These are phyloP conservation scores for Suillus clintonianus DNA, from an alignment of 768 basidiomycete species.

Conservation along the genomic window DNA sequence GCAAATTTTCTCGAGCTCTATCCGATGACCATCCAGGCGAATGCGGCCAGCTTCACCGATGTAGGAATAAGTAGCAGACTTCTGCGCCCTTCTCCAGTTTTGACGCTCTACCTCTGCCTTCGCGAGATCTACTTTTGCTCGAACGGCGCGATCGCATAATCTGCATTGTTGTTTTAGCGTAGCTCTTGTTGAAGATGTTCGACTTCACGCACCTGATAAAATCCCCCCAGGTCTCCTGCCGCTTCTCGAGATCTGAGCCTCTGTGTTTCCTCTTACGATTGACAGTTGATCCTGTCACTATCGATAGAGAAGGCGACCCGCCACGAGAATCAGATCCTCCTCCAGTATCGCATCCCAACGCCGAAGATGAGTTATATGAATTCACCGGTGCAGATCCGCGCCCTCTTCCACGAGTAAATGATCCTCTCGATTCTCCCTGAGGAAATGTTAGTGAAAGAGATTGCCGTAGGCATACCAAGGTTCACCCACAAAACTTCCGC, in stretches of 20 bases:
- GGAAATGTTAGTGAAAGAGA: not conserved
- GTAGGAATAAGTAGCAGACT: conserved; percentile 28
- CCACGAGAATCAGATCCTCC: not conserved
- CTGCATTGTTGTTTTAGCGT: conserved; percentile 15
- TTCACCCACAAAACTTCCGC: conserved; percentile 19
- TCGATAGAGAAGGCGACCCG: not conserved
- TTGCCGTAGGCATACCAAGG: not conserved
- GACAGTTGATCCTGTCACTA: conserved; percentile 11
- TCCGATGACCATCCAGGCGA: conserved; percentile 28
- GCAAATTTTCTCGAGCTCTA: conserved; percentile 28
- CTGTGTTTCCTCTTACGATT: conserved; percentile 29
- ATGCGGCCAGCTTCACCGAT: conserved; percentile 31
- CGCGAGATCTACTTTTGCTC: conserved; percentile 22
- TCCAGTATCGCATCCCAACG: conserved; percentile 8
- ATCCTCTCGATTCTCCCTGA: conserved; percentile 13
- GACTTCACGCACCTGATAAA: conserved; percentile 28
- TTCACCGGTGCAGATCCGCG: not conserved
- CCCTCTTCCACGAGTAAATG: conserved; percentile 8
- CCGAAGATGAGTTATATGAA: not conserved
- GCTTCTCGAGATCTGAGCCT: conserved; percentile 17
- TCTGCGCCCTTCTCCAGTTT: conserved; percentile 32
- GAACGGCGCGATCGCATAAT: conserved; percentile 31
- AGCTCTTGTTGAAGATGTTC: not conserved
- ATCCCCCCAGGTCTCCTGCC: conserved; percentile 26
- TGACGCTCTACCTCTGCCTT: conserved; percentile 32